These are phyloP conservation scores for Talaromyces thailandensis DNA, from an alignment of 495 filamentous ascomycete species.

Conservation along the genomic window DNA sequence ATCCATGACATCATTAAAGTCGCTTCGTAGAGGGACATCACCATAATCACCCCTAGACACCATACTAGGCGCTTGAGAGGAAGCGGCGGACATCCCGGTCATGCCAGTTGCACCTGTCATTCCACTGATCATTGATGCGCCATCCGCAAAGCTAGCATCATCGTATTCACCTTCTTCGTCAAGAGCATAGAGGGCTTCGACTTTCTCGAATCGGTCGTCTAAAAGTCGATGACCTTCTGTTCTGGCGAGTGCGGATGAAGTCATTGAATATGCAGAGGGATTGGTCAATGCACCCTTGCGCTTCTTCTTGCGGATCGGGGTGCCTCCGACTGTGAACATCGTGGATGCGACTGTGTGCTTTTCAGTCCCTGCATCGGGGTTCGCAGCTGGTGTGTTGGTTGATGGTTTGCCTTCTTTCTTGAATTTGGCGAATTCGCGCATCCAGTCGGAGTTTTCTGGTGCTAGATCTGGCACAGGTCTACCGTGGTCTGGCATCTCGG, in stretches of 20 bases:
- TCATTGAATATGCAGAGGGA: conserved; percentile 93
- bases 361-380: conserved; percentile 40
- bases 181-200: conserved; percentile 75
- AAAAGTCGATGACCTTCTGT: conserved; percentile 83
- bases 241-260: conserved; percentile 75
- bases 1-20: conserved; percentile 87
- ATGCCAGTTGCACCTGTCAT: conserved; percentile 24
- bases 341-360: conserved; percentile 56
- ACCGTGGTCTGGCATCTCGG: conserved; percentile 37
- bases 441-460: conserved; percentile 63
- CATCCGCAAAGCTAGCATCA: conserved; percentile 30
- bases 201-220: conserved; percentile 84
- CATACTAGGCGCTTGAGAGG: conserved; percentile 37
- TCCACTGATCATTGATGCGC: conserved; percentile 45
- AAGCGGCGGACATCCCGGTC: conserved; percentile 36
- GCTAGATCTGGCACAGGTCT: conserved; percentile 28
- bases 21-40: conserved; percentile 47
- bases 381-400: conserved; percentile 26
- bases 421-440: conserved; percentile 83
- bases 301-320: conserved; percentile 75
- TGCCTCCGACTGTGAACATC: conserved; percentile 59
- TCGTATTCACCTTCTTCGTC: conserved; percentile 58
- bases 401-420: conserved; percentile 60
- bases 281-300: conserved; percentile 84
- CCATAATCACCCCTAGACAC: conserved; percentile 23